These are phyloP conservation scores for Populus trichocarpa DNA, from an alignment of 441 rosid genomes.

Conservation along the genomic window DNA sequence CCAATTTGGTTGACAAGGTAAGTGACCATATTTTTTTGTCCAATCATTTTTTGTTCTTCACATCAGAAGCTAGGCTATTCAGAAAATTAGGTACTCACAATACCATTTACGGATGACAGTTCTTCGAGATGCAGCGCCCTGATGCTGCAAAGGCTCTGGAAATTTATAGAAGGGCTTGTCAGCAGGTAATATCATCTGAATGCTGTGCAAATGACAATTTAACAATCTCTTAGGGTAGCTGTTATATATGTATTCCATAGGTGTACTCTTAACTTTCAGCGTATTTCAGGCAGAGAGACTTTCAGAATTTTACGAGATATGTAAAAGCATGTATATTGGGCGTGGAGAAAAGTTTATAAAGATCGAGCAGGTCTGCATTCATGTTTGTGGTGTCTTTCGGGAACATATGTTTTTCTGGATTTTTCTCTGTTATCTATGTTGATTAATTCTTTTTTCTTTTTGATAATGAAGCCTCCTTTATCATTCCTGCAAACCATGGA, in stretches of 20 bases:
- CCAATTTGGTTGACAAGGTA: constrained; percentile 85
- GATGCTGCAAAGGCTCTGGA: constrained; percentile 86
- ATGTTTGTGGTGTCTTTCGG: constrained; percentile 12
- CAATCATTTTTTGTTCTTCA: constrained; percentile 11
- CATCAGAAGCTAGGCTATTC: constrained; percentile 13
- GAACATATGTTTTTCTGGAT: constrained; percentile 1
- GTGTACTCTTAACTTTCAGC: constrained; percentile 8
- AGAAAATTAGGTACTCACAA: constrained; percentile 11
- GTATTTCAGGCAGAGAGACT: constrained; percentile 77
- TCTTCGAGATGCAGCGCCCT: constrained; percentile 90
- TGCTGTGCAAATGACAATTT: not conserved
- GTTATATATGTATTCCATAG: not conserved
- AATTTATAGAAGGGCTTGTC: constrained; percentile 80
- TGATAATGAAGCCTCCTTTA: constrained; percentile 68
- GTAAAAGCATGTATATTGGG: constrained; percentile 79
- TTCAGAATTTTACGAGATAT: constrained; percentile 90
- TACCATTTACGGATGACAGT: constrained; percentile 45
- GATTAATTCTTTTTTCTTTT: constrained; percentile 4
- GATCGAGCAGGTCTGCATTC: constrained; percentile 80
- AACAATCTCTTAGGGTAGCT: constrained; percentile 10
- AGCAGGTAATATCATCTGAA: constrained; percentile 55
- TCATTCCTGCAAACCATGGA: constrained; percentile 98
- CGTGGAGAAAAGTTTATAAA: constrained; percentile 78
- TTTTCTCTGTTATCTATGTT: not conserved
- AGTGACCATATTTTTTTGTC: constrained; percentile 13